Percentiles rank a stretch among this genome's conserved stretches.
phyloP scores from a whole-genome alignment of 345 rosid genomes.

The Cochlearia excelsa region DNA sequence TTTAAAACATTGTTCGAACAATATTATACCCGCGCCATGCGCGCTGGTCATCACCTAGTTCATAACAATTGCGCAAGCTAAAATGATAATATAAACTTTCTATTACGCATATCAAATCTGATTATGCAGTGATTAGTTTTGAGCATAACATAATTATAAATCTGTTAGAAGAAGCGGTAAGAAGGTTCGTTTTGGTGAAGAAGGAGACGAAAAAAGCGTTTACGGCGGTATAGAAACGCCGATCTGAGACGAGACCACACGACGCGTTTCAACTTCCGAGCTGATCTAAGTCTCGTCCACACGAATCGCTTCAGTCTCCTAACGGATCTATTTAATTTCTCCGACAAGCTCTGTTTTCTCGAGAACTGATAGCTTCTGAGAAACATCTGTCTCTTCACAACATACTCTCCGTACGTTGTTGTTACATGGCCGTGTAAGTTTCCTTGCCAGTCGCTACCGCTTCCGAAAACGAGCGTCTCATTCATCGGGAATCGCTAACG shows the following conservation, averaged over 20 bases:
- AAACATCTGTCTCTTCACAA: conserved; percentile 82
- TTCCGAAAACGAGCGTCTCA: conserved; percentile 21
- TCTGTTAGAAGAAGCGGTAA: conserved; percentile 24
- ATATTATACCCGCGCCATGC: too few species aligned
- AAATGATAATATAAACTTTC: not conserved
- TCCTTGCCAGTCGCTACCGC: conserved; percentile 5
- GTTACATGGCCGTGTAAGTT: not conserved
- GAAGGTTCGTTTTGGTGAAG: conserved; percentile 36
- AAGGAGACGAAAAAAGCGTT: conserved; percentile 50
- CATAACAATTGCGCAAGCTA: too few species aligned
- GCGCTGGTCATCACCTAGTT: too few species aligned
- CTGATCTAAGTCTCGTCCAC: conserved; percentile 46
- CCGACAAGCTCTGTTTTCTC: conserved; percentile 49
- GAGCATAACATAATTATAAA: conserved; percentile 1
- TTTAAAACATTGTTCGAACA: too few species aligned
- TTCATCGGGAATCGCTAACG: conserved; percentile 23
- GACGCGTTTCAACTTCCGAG: conserved; percentile 41
- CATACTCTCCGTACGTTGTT: conserved; percentile 28
- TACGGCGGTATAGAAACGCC: conserved; percentile 42
- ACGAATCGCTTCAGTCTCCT: conserved; percentile 45
- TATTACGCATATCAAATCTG: not conserved
- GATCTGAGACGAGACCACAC: conserved; percentile 53
- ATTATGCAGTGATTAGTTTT: conserved; percentile 6
- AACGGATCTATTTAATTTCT: conserved; percentile 46
- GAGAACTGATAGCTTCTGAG: conserved; percentile 75